Base-by-base conservation (phyloP, 257 asterid species). In the Nicotiana paniculata region DNA sequence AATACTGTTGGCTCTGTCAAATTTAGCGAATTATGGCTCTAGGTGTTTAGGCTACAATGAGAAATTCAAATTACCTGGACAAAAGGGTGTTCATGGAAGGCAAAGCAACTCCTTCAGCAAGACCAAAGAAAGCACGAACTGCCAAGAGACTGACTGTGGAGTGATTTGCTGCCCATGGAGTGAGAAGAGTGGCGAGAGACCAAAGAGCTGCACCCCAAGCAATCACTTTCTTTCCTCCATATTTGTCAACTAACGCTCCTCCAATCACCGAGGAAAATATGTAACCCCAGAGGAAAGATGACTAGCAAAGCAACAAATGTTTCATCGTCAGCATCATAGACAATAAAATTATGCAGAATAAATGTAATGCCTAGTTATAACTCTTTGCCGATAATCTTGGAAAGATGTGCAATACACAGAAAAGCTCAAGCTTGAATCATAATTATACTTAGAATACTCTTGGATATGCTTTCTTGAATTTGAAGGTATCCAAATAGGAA, bases 281-380 rank as follows among this genome's bases (percentile, higher is more conserved):
- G 87, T 96, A 96, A 82, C 99, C 99, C 97, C 99, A 96, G 76
- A 96, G 93, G 86, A 96, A 96, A 76, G 99, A 96, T 81, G 99
- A 96, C 99, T 96, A 32, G 87, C 18, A 82, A 83, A 83, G 57
- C 81, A 84, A 84, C 43, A 74, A 48, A 3, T 75, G 17, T 75
- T 51, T 51, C 64, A 75, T 28, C 63, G 11, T 75, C 64, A 75
- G 80, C 63, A 75, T 75, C 28, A 28, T 75, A 4, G 62, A 13
- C 24, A 7, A 28, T 7, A 51, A 12, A 4, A 16, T 15, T 28
- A 75, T 51, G 3, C 11, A 2, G 46, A 51, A 28, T 53, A 51
- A 51, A 75, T 75, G 28, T 26, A 75, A 24, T 13, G 16, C 80
- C 17, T 51, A 4, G 63, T 0, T 51, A 1, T 9, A 51, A 51